Percentiles rank a stretch among this genome's conserved stretches.
phyloP scores from a whole-genome alignment of 2,329 filamentous ascomycete genomes.

The Aspergillus brasiliensis region DNA sequence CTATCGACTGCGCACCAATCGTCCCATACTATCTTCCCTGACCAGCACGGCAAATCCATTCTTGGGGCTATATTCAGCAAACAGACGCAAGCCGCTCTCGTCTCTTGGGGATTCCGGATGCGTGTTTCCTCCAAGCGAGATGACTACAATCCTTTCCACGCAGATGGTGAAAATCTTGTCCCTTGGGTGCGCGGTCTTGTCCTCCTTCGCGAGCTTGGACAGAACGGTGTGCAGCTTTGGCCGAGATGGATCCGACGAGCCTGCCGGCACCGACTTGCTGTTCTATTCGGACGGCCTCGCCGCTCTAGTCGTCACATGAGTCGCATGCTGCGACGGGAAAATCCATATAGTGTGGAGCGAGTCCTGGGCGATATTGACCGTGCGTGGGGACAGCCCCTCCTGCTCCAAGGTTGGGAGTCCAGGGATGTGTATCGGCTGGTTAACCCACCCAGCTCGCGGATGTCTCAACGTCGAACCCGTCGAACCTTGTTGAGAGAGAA shows the following conservation, averaged over 20 bases:
- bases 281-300: slow-evolving; percentile 37
- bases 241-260: slow-evolving; percentile 31
- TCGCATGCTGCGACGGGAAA: slow-evolving; percentile 38
- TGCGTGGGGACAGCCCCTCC: slow-evolving; percentile 35
- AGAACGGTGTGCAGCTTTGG: slow-evolving; percentile 38
- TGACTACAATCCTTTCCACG: slow-evolving; percentile 23
- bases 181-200: slow-evolving; percentile 44
- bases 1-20: slow-evolving; percentile 1
- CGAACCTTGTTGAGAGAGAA: slow-evolving; percentile 5
- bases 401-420: slow-evolving; percentile 31
- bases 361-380: slow-evolving; percentile 36
- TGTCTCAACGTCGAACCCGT: slow-evolving; percentile 6
- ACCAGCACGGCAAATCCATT: slow-evolving; percentile 23
- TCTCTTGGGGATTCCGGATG: slow-evolving; percentile 53
- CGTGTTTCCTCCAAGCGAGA: slow-evolving; percentile 26
- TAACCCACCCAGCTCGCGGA: slow-evolving; percentile 4
- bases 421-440: slow-evolving; percentile 24
- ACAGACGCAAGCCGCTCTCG: slow-evolving; percentile 49
- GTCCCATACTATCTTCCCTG: neutral
- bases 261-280: slow-evolving; percentile 40
- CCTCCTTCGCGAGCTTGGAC: slow-evolving; percentile 42
- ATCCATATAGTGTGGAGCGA: slow-evolving; percentile 34
- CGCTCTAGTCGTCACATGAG: slow-evolving; percentile 37
- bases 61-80: slow-evolving; percentile 47
- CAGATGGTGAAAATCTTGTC: slow-evolving; percentile 28